phyloP scores from a whole-genome alignment of 2,329 filamentous ascomycete species.

The Rhinocladiella mackenziei region DNA sequence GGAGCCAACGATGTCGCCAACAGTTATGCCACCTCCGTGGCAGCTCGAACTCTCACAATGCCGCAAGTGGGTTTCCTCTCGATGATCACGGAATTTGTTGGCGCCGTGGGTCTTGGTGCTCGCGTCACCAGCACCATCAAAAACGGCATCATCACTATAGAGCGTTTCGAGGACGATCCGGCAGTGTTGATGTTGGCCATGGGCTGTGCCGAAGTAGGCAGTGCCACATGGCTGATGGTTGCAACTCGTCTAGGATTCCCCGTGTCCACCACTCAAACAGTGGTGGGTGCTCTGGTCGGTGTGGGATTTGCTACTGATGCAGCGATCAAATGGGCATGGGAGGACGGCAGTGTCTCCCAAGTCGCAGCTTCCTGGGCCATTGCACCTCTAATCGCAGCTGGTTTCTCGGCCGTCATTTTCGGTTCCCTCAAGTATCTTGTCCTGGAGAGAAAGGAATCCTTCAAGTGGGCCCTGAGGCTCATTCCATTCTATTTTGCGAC shows the following conservation, averaged over 20 bases:
- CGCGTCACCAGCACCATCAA: conserved; percentile 45
- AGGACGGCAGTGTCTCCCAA: conserved; percentile 44
- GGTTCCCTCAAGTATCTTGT: conserved; percentile 49
- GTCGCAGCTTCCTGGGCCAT: conserved; percentile 49
- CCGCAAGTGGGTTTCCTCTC: conserved; percentile 50
- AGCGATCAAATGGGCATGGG: conserved; percentile 43
- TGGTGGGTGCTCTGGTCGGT: conserved; percentile 38
- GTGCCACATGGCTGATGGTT: conserved; percentile 37
- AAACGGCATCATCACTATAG: conserved; percentile 42
- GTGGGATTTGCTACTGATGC: conserved; percentile 34
- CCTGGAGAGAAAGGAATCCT: conserved; percentile 47
- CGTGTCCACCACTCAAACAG: conserved; percentile 42
- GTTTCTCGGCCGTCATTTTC: conserved; percentile 49
- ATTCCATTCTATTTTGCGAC: conserved; percentile 49
- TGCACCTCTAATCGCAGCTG: conserved; percentile 47
- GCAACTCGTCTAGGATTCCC: conserved; percentile 38
- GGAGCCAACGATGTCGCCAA: conserved; percentile 53
- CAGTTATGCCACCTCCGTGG: conserved; percentile 52
- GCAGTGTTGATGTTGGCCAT: conserved; percentile 41
- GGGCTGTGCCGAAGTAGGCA: conserved; percentile 37
- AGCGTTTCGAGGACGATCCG: conserved; percentile 36
- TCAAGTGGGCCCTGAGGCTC: conserved; percentile 48
- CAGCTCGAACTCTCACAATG: conserved; percentile 51
- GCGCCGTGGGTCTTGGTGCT: conserved; percentile 51
- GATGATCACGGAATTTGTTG: conserved; percentile 49